A percentile compares a stretch with the other conserved stretches of the same genome.
These are phyloP conservation scores for Leavenworthia alabamica DNA, from an alignment of 345 rosid species.

Conservation along the genomic window DNA sequence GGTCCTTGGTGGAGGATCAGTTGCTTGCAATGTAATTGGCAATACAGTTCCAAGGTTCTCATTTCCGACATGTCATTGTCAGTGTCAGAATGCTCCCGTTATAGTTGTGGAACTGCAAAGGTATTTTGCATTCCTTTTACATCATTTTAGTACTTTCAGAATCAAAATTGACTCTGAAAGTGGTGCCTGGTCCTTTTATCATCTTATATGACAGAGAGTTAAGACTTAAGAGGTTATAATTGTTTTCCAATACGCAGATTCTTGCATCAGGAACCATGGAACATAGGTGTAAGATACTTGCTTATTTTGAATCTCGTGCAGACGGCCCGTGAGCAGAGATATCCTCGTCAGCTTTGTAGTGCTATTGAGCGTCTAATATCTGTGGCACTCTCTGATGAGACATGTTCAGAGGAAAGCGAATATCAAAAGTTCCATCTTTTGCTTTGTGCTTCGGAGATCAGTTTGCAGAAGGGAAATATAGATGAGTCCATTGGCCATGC, in stretches of 20 bases:
- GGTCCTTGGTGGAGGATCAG: conserved; percentile 75
- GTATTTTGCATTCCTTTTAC: conserved; percentile 34
- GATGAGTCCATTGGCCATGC: conserved; percentile 43
- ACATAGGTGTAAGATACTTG: conserved; percentile 52
- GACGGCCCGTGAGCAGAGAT: conserved; percentile 84
- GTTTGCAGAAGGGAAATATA: conserved; percentile 54
- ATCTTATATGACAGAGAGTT: not conserved
- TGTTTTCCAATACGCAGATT: conserved; percentile 45
- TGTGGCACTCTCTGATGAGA: conserved; percentile 54
- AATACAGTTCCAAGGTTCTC: conserved; percentile 60
- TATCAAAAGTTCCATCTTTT: conserved; percentile 79
- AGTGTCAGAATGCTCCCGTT: conserved; percentile 47
- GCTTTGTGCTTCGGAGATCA: conserved; percentile 77
- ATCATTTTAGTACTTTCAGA: not conserved
- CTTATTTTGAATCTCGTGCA: conserved; percentile 73
- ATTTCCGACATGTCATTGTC: conserved; percentile 70
- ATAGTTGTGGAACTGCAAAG: conserved; percentile 61
- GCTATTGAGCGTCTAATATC: conserved; percentile 45
- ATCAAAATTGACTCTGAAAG: not conserved
- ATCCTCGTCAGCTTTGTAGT: conserved; percentile 52
- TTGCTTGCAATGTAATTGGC: conserved; percentile 79
- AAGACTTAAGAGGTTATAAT: not conserved
- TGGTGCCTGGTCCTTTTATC: conserved; percentile 7
- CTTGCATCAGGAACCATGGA: conserved; percentile 81
- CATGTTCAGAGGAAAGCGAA: conserved; percentile 33